A percentile compares a stretch with the other conserved stretches of the same genome.
Conservation (phyloP, 768 basidiomycete species). For the Suillus brevipes region DNA sequence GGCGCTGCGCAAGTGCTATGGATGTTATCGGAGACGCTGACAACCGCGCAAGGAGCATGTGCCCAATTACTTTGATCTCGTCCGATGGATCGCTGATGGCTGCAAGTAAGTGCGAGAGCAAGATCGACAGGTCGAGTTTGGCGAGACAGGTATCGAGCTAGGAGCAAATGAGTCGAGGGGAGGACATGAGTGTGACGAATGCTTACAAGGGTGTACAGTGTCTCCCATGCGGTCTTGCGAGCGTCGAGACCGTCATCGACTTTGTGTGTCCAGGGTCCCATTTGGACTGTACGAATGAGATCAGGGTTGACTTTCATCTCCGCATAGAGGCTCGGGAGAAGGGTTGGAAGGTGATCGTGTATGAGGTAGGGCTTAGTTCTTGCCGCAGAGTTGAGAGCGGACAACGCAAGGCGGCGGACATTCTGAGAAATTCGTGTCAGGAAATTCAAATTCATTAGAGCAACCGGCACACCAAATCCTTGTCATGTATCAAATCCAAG, state of each 20-base stretch:
- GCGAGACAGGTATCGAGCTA: constrained; percentile 90
- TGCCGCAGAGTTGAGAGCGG: constrained; percentile 91
- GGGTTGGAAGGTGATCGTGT: constrained; percentile 71
- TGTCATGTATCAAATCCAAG: constrained; percentile 85
- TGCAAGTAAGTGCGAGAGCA: constrained; percentile 76
- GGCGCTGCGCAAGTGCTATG: constrained; percentile 64
- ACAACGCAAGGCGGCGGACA: constrained; percentile 87
- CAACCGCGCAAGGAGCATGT: constrained; percentile 93
- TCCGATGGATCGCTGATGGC: constrained; percentile 89
- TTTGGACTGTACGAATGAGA: constrained; percentile 87
- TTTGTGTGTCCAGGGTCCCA: constrained; percentile 97
- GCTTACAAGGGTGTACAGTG: constrained; percentile 90
- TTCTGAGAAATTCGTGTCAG: constrained; percentile 48
- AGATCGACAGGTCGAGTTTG: constrained; percentile 84
- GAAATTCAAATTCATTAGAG: not conserved
- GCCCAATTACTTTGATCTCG: constrained; percentile 95
- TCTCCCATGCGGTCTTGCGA: constrained; percentile 96
- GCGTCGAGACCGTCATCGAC: constrained; percentile 97
- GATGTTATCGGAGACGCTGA: constrained; percentile 83
- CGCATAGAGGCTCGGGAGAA: constrained; percentile 82
- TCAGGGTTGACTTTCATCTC: constrained; percentile 80
- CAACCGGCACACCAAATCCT: constrained; percentile 66
- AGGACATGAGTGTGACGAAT: no score
- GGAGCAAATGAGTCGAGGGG: constrained; percentile 3
- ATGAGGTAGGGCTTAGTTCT: constrained; percentile 93